Evolutionary conservation across 2,329 filamentous ascomycete genomes (phyloP), one percentile per base, ranked within the genome.

Genomic region (Aspergillus tanneri): DNA sequence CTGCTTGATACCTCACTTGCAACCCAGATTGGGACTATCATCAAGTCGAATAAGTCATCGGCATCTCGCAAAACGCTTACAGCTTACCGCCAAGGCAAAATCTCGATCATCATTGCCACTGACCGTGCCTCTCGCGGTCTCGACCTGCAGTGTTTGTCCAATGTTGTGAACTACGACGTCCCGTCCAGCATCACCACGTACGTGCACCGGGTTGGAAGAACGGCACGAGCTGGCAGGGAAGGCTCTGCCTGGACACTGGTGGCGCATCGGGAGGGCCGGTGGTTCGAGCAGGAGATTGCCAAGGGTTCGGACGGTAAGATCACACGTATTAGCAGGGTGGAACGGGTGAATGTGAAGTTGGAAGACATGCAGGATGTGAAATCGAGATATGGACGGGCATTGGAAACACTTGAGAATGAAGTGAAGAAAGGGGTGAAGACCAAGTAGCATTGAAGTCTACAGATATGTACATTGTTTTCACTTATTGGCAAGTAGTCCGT

Each of bases 161-260:
- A 95, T 63, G 90, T 97, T 38, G 77, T 97, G 70, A 96, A 96
- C 72, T 97, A 97, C 74, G 92, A 96, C 66, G 79, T 96, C 43
- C 92, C 92, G 0, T 80, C 83, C 4, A 91, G 86, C 61, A 75
- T 90, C 25, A 87, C 86, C 5, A 86, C 84, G 19, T 97, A 97
- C 61, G 84, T 97, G 4, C 93, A 97, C 67, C 86, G 93, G 32
- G 90, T 96, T 2, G 92, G 93, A 28, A 84, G 93, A 47, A 96
- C 92, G 1, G 92, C 92, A 0, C 80, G 91, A 65, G 93, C 89
- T 0, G 90, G 87, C 1, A 82, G 83, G 46, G 58, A 72, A 1
- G 92, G 92, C 1, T 78, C 83, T 39, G 90, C 92, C 0, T 96
- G 90, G 88, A 96, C 90, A 0, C 72, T 99, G 10, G 84, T 95